Base-by-base conservation (phyloP, 202 grass and related monocot species). In the Saccharum hybrid region DNA sequence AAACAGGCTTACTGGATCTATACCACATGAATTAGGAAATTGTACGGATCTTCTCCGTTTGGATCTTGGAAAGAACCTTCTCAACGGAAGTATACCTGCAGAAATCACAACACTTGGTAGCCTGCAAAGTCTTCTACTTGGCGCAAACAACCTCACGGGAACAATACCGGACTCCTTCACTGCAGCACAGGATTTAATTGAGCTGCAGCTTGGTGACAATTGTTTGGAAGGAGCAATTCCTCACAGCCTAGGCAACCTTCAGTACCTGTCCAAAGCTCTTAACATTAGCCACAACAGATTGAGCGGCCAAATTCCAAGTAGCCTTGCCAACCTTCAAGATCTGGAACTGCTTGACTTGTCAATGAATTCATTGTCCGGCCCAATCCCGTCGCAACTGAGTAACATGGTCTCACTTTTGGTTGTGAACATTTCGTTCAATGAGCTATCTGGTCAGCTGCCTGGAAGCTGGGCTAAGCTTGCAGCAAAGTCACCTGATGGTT, bases 161-260 rank as follows among this genome's bases (percentile, higher is more conserved):
- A 38, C 43, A 30, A 76, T 93, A 71, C 88, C 91, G 0, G 79
- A 93, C 56, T 88, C 78, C 34, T 90, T 88, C 36, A 88, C 91
- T n/a, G 16, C 40, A 37, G 63, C 49, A 41, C 86, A 88, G 72
- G 33, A 72, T 37, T 72, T 94, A 31, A 84, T 88, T 18, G 91
- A 94, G 75, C 36, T 94, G 69, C 82, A 90, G 63, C 86, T 94
- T 80, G 91, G 91, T 75, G 80, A 71, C 7, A 94, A 94, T 78
- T 16, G 8, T 72, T 30, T 94, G 34, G 86, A 94, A 52, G 88
- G 91, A 76, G 22, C 59, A 33, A 86, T 94, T 37, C 91, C 91
- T 68, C 34, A 1, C 46, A 94, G 83, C 71, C 66, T 94, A 41
- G 88, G 91, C 7, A 88, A 90, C 72, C 88, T 94, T 83, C 85